Conservation (phyloP, 2,329 filamentous ascomycete species). For the Ascochyta clinopodiicola region DNA sequence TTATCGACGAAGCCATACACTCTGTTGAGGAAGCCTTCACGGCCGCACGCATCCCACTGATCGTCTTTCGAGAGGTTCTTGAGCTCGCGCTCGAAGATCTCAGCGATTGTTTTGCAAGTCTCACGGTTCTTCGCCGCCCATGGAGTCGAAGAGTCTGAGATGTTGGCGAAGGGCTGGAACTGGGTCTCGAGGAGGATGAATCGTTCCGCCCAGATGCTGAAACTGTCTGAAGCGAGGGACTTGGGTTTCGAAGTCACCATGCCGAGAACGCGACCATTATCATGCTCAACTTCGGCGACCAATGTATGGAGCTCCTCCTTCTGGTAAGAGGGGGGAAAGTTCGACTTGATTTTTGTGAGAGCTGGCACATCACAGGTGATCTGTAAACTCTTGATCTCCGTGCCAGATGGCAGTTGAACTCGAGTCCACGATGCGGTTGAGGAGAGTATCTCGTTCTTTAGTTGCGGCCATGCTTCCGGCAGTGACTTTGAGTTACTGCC, state of each 20-base stretch:
- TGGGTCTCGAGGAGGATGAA: slow-evolving; percentile 40
- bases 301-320: slow-evolving; percentile 28
- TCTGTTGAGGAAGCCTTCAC: slow-evolving; percentile 32
- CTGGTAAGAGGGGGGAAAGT: slow-evolving; percentile 31
- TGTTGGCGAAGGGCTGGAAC: slow-evolving; percentile 30
- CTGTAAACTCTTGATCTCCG: slow-evolving; percentile 30
- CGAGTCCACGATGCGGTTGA: slow-evolving; percentile 21
- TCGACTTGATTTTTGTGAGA: slow-evolving; percentile 29
- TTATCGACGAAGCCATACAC: slow-evolving; percentile 38
- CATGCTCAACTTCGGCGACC: slow-evolving; percentile 30
- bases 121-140: slow-evolving; percentile 30
- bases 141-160: slow-evolving; percentile 25
- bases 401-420: slow-evolving; percentile 33
- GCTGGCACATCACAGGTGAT: slow-evolving; percentile 24
- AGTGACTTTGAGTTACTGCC: slow-evolving; percentile 32
- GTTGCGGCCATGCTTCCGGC: slow-evolving; percentile 27
- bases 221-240: slow-evolving; percentile 30
- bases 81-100: slow-evolving; percentile 38
- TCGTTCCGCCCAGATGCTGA: slow-evolving; percentile 36
- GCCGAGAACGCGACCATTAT: slow-evolving; percentile 30
- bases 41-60: slow-evolving; percentile 35
- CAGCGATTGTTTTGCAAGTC: slow-evolving; percentile 27
- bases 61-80: slow-evolving; percentile 39
- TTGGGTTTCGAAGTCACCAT: slow-evolving; percentile 33
- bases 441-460: slow-evolving; percentile 27